These are phyloP conservation scores for Tolypocladium album DNA, from an alignment of 2,329 filamentous ascomycete species.

Conservation along the genomic window DNA sequence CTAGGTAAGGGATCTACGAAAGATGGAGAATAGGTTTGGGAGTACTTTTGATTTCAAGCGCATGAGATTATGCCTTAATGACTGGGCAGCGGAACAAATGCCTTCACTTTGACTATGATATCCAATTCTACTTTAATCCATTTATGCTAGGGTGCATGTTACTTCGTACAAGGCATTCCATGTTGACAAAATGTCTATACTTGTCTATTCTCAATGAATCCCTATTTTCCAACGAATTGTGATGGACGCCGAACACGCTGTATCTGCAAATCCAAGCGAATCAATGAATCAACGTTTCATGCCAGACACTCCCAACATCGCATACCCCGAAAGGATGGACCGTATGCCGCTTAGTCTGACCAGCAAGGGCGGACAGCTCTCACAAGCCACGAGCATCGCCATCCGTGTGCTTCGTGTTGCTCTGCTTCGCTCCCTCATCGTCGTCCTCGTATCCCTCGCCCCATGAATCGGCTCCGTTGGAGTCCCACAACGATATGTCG, in stretches of 20 bases:
- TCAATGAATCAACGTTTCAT: neutral
- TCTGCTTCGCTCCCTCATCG: neutral
- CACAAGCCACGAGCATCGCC: neutral
- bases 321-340: neutral
- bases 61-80: neutral
- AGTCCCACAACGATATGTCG: slow-evolving; percentile 48
- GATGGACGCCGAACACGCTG: neutral
- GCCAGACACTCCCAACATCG: neutral
- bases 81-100: neutral
- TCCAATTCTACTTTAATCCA: neutral
- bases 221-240: neutral
- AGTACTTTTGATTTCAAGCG: neutral
- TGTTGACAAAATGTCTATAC: neutral
- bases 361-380: neutral
- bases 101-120: neutral
- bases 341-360: neutral
- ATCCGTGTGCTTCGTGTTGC: neutral
- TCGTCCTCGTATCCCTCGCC: slow-evolving; percentile 21
- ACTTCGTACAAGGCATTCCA: neutral
- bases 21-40: neutral
- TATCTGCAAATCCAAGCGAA: neutral
- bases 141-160: neutral
- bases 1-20: neutral
- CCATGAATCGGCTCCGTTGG: slow-evolving; percentile 20
- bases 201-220: neutral